Evolutionary conservation across 495 filamentous ascomycete species (phyloP), one percentile per base, ranked within the genome.

Genomic region (Penicillium herquei): DNA sequence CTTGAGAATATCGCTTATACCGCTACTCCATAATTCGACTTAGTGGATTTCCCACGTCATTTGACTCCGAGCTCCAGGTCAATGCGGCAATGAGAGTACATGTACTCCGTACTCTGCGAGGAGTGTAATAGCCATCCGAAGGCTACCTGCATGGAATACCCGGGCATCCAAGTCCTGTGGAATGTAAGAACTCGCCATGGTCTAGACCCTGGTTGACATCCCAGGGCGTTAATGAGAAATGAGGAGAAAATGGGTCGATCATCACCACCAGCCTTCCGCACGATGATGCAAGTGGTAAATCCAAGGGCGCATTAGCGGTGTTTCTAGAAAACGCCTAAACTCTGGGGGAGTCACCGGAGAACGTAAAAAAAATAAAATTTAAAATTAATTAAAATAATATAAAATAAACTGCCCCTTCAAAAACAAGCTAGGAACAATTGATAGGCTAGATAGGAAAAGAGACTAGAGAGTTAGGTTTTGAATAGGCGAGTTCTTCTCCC

Each of bases 261-360:
- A 48, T 18, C 42, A 21, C 47, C 52, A 42, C 21, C 21, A 55
- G 37, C 51, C 33, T 39, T 18, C 39, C 41, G 33, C 17, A 42
- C 33, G 46, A 46, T 51, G 45, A 33, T 49, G 39, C 18, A 31
- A 49, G 47, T 39, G 48, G 34, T 11, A 50, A 45, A 30, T 12
- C 37, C 37, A 9, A 44, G 41, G 41, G 41, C 55, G 43, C 34
- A 50, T 49, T 53, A 49, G 55, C 10, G 32, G 35, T 51, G 31
- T 13, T 54, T 57, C 51, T 62, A 62, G 59, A 49, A 55, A 33
- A 14, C 45, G 21, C 21, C 21, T 26, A 26, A 26, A 26, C 21
- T 26, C 21, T 26, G 21, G 21, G 21, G 21, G 21, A 26, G 21
- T 26, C 21, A 26, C 21, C 21, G 21, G 21, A 26, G 21, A 26